phyloP scores from a whole-genome alignment of 2,329 filamentous ascomycete species.

The Scortechinia acanthostroma region DNA sequence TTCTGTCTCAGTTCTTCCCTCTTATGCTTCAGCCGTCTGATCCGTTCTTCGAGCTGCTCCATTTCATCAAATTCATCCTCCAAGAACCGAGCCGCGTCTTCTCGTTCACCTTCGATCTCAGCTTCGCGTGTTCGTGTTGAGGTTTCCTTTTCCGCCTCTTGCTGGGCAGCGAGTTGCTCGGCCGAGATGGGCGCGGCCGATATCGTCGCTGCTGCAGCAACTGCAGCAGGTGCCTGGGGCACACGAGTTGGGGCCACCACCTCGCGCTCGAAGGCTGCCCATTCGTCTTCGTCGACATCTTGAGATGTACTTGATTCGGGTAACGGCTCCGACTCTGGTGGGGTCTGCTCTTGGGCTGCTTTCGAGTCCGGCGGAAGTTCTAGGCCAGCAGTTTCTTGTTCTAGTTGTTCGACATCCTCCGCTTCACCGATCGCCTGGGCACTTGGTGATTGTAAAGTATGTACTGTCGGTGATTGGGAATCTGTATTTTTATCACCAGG shows the following conservation, averaged over 20 bases:
- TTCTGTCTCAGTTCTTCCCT: slow-evolving; percentile 56
- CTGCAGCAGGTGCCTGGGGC: slow-evolving; percentile 10
- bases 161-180: slow-evolving; percentile 39
- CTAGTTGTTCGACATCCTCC: background rate
- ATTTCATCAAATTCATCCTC: slow-evolving; percentile 79
- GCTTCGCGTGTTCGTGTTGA: slow-evolving; percentile 36
- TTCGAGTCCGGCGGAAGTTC: background rate
- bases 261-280: slow-evolving; percentile 81
- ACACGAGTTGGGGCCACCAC: slow-evolving; percentile 42
- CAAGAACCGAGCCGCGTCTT: slow-evolving; percentile 67
- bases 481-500: background rate
- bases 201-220: slow-evolving; percentile 35
- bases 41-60: slow-evolving; percentile 69
- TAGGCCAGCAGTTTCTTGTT: background rate
- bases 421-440: background rate
- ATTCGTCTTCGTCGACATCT: slow-evolving; percentile 68
- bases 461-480: too few species aligned
- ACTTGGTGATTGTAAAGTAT: background rate
- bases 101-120: slow-evolving; percentile 58
- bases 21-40: slow-evolving; percentile 62
- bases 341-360: too few species aligned
- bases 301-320: background rate
- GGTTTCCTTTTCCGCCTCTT: slow-evolving; percentile 40
- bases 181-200: slow-evolving; percentile 54
- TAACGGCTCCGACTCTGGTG: background rate